A percentile compares a stretch with the other conserved stretches of the same genome.
These are phyloP conservation scores for Botrytis pseudocinerea DNA, from an alignment of 2,329 filamentous ascomycete genomes.

Conservation along the genomic window DNA sequence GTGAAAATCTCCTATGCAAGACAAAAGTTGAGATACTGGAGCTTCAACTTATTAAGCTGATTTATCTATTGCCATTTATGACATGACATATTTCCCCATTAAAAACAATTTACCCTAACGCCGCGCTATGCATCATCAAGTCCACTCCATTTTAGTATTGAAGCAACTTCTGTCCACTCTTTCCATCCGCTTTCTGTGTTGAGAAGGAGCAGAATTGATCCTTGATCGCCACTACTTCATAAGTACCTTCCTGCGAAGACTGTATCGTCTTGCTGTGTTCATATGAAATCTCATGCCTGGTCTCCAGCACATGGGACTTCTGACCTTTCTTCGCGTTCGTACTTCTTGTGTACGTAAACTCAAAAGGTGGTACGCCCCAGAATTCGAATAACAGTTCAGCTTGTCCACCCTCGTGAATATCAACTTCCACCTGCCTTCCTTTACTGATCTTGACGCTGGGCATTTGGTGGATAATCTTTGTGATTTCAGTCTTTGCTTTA, in stretches of 20 bases:
- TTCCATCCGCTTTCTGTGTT: constrained; percentile 60
- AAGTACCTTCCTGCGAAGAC: constrained; percentile 91
- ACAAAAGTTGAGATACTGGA: constrained; percentile 2
- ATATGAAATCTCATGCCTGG: constrained; percentile 80
- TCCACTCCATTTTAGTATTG: constrained; percentile 32
- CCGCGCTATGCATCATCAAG: constrained; percentile 39
- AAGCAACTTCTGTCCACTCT: constrained; percentile 45
- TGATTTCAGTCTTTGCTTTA: constrained; percentile 73
- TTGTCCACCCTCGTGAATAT: constrained; percentile 95
- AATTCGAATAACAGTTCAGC: constrained; percentile 95
- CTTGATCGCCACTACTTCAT: constrained; percentile 95
- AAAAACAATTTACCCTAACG: constrained; percentile 33
- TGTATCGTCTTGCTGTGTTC: constrained; percentile 79
- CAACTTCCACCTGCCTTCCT: constrained; percentile 76
- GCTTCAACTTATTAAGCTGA: constrained; percentile 8
- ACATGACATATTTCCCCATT: constrained; percentile 1
- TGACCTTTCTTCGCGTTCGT: constrained; percentile 79
- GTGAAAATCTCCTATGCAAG: constrained; percentile 1
- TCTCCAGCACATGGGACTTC: constrained; percentile 80
- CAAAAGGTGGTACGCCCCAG: constrained; percentile 91
- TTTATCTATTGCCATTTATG: constrained; percentile 4
- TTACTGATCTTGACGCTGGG: constrained; percentile 88
- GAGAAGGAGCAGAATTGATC: constrained; percentile 90
- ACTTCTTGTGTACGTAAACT: constrained; percentile 94
- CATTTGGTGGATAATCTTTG: constrained; percentile 85